These are phyloP conservation scores for Hansfordia pulvinata DNA, from an alignment of 2,329 filamentous ascomycete species.

Conservation along the genomic window DNA sequence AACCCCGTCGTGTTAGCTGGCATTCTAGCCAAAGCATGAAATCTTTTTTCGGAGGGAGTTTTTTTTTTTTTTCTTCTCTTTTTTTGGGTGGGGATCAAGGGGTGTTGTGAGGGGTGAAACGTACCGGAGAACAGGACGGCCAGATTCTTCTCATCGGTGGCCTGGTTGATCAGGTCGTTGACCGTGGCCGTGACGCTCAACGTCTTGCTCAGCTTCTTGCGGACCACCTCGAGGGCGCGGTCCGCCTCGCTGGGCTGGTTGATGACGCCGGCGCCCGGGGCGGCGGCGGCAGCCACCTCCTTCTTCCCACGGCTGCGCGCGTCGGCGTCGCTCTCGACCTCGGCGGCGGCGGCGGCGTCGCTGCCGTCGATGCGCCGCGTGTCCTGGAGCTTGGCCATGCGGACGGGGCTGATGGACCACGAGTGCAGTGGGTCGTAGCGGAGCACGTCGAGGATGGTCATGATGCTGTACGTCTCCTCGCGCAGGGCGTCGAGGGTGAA, in stretches of 20 bases:
- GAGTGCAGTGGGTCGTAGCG: slow-evolving; percentile 96
- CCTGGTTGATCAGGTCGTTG: slow-evolving; percentile 92
- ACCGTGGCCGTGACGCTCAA: slow-evolving; percentile 91
- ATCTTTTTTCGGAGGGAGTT: too few species aligned
- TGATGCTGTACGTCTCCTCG: slow-evolving; percentile 93
- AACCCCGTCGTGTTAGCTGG: neutral
- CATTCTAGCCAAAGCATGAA: neutral
- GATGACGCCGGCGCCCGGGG: slow-evolving; percentile 16
- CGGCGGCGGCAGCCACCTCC: slow-evolving; percentile 21
- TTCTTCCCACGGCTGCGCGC: slow-evolving; percentile 10
- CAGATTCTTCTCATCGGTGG: slow-evolving; percentile 83
- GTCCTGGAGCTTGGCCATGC: slow-evolving; percentile 51
- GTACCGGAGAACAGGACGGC: slow-evolving; percentile 76
- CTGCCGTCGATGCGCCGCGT: slow-evolving; percentile 35
- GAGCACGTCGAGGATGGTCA: slow-evolving; percentile 94
- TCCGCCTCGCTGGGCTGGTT: slow-evolving; percentile 68
- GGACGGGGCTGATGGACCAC: slow-evolving; percentile 73
- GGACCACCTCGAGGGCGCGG: slow-evolving; percentile 79
- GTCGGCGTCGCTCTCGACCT: slow-evolving; percentile 20
- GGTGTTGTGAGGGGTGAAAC: slow-evolving; percentile 12
- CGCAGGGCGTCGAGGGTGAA: slow-evolving; percentile 90
- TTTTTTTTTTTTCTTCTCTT: too few species aligned
- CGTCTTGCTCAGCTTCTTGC: slow-evolving; percentile 91
- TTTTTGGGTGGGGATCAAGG: neutral
- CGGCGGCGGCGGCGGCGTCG: slow-evolving; percentile 22